Evolutionary conservation across 352 stramenopile species (phyloP).

Genomic region (Phytopythium vexans): DNA sequence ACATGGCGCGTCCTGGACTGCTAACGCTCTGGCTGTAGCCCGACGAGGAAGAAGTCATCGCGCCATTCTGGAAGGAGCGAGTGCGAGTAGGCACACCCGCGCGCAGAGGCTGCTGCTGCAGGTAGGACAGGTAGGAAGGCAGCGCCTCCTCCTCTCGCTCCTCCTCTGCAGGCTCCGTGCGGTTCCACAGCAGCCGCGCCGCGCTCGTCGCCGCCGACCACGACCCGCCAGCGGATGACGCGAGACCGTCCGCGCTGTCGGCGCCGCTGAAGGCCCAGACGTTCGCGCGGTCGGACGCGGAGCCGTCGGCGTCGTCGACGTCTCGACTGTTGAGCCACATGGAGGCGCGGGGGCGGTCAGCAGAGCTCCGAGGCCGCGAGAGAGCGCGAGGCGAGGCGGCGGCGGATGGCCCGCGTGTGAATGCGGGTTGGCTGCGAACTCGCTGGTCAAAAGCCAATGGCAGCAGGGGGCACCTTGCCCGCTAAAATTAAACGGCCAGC

Average conservation of each 20-base stretch:
- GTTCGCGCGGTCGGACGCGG: neutral
- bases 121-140: constrained; percentile 70
- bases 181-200: constrained; percentile 50
- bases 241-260: too few relatives aligned
- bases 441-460: too few relatives aligned
- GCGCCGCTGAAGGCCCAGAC: constrained; percentile 3
- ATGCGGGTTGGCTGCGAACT: too few relatives aligned
- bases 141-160: constrained; percentile 69
- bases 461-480: too few relatives aligned
- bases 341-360: neutral
- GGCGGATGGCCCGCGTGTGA: too few relatives aligned
- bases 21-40: too few relatives aligned
- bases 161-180: constrained; percentile 57
- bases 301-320: neutral
- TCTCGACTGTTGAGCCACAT: constrained; percentile 7
- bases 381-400: too few relatives aligned
- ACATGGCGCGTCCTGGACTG: neutral
- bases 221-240: too few relatives aligned
- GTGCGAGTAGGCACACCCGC: neutral
- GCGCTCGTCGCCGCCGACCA: constrained; percentile 1
- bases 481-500: too few relatives aligned
- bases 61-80: too few relatives aligned
- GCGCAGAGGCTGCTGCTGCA: constrained; percentile 30
- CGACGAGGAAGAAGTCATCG: too few relatives aligned
- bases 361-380: too few relatives aligned